Percentiles rank a stretch among this genome's conserved stretches.
Conservation (phyloP, 1,139 yeast genomes). For the Diutina mesorugosa region DNA sequence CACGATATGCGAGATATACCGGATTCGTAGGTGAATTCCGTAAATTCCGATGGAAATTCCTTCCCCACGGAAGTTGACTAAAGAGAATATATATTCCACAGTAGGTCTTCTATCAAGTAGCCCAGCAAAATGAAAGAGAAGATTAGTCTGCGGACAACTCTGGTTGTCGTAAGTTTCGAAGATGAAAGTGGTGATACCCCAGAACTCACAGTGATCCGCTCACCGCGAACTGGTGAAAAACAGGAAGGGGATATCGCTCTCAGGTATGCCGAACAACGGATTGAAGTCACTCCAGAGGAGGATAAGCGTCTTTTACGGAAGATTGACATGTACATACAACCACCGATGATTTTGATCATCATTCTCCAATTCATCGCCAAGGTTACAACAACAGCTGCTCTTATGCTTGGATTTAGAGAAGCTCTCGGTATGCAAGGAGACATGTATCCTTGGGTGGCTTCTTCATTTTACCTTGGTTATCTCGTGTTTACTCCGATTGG, state of each 20-base stretch:
- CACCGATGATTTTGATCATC: constrained; percentile 42
- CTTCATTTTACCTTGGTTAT: constrained; percentile 6
- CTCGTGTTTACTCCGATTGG: constrained; percentile 6
- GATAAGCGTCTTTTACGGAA: constrained; percentile 13
- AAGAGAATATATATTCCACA: not conserved
- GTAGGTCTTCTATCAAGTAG: not conserved
- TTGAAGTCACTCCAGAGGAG: constrained; percentile 3
- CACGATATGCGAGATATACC: not conserved
- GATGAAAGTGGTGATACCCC: not conserved
- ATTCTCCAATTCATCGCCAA: constrained; percentile 59
- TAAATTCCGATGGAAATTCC: not conserved
- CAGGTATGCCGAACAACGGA: not conserved
- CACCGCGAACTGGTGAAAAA: not conserved
- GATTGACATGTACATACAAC: constrained; percentile 40
- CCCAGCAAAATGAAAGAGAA: not conserved
- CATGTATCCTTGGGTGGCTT: constrained; percentile 5
- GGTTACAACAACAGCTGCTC: constrained; percentile 41
- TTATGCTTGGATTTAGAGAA: constrained; percentile 19
- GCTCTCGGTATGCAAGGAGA: constrained; percentile 6
- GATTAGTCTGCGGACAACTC: not conserved
- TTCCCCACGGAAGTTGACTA: not conserved
- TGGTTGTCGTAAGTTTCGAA: not conserved
- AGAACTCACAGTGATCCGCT: not conserved
- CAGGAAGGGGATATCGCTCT: not conserved
- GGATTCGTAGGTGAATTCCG: not conserved